These are phyloP conservation scores for Eucommia ulmoides DNA, from an alignment of 257 asterid species.

Conservation along the genomic window DNA sequence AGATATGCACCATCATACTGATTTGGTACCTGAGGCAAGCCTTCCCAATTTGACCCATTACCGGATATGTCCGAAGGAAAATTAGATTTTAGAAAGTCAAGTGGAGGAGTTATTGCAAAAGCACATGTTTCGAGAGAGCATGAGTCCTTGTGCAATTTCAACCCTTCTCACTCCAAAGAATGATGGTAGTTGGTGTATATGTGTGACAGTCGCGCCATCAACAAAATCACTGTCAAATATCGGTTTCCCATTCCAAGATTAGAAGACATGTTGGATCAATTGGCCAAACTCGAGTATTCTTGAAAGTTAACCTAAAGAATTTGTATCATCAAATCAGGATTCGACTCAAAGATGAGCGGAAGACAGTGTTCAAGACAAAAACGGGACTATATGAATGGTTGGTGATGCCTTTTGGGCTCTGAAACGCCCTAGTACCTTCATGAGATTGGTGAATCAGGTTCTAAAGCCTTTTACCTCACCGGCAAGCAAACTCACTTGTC, in stretches of 20 bases:
- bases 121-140: too few species aligned
- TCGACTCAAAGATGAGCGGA: neutral
- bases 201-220: neutral
- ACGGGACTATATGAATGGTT: neutral
- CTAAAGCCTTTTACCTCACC: neutral
- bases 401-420: neutral
- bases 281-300: neutral
- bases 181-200: neutral
- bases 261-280: neutral
- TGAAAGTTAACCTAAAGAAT: neutral
- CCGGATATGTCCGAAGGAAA: too few species aligned
- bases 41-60: too few species aligned
- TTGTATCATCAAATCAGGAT: neutral
- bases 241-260: neutral
- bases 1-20: too few species aligned
- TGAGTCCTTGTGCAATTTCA: too few species aligned
- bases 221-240: neutral
- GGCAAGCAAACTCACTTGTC: too few species aligned
- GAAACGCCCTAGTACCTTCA: neutral
- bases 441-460: neutral
- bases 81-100: too few species aligned
- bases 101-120: too few species aligned
- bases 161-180: too few species aligned
- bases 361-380: neutral
- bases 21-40: too few species aligned